phyloP scores from a whole-genome alignment of 2,329 filamentous ascomycete genomes.

The Fusarium sp. region DNA sequence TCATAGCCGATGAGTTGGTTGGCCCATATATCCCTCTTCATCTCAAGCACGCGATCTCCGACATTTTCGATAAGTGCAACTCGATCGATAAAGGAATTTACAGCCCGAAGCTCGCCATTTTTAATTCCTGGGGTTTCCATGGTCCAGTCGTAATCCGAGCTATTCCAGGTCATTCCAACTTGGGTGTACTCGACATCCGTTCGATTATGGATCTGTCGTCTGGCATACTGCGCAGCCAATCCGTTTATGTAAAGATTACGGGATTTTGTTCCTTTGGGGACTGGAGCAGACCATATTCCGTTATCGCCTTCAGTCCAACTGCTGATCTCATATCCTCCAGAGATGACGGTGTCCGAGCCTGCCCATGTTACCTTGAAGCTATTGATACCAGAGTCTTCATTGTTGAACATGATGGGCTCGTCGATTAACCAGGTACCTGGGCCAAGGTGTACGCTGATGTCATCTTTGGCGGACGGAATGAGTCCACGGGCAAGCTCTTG shows the following conservation, averaged over 20 bases:
- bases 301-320: not conserved
- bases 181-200: not conserved
- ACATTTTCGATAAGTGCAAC: not conserved
- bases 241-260: not conserved
- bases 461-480: not conserved
- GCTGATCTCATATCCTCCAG: not conserved
- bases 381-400: not conserved
- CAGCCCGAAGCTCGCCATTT: not conserved
- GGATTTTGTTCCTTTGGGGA: not conserved
- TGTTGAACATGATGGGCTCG: not conserved
- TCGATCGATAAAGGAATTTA: not conserved
- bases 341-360: not conserved
- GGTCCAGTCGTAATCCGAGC: not conserved
- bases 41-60: not conserved
- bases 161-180: slow-evolving; percentile 3
- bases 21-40: not conserved
- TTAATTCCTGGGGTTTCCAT: not conserved
- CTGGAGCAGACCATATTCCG: not conserved
- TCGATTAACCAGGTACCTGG: not conserved
- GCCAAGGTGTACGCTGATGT: not conserved
- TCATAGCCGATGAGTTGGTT: slow-evolving; percentile 6
- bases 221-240: not conserved
- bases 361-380: not conserved
- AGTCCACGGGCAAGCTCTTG: not conserved
- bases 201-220: not conserved